Evolutionary conservation across 148 eudicot species (phyloP).

Genomic region (Beta vulgaris): DNA sequence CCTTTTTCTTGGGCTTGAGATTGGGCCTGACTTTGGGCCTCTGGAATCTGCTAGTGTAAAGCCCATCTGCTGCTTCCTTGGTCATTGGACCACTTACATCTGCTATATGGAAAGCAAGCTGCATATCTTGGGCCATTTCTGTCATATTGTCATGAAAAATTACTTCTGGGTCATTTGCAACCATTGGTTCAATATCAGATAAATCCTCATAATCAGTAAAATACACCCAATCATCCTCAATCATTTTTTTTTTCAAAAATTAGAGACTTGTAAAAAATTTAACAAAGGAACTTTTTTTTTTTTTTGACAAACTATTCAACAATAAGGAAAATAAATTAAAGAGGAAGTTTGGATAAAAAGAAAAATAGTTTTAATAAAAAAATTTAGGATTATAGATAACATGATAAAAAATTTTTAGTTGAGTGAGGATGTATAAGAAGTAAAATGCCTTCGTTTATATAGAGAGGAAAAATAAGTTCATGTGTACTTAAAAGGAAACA

Average conservation of each 20-base stretch:
- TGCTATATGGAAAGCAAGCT: not conserved
- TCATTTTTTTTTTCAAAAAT: too few relatives aligned
- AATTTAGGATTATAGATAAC: not conserved
- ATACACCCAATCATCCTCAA: not conserved
- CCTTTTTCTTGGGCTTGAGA: too few relatives aligned
- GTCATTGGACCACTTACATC: not conserved
- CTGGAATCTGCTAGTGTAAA: too few relatives aligned
- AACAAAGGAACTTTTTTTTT: too few relatives aligned
- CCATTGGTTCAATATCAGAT: slow-evolving; percentile 8
- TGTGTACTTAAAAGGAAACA: not conserved
- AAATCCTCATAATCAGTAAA: not conserved
- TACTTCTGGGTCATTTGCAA: not conserved
- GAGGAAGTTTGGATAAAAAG: not conserved
- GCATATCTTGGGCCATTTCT: not conserved
- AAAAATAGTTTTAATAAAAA: too few relatives aligned
- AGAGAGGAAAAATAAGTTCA: not conserved
- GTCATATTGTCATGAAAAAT: not conserved
- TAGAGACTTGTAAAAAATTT: too few relatives aligned
- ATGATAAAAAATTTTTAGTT: not conserved
- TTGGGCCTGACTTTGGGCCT: not conserved
- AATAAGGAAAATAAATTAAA: too few relatives aligned
- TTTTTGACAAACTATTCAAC: too few relatives aligned
- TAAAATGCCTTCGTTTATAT: not conserved
- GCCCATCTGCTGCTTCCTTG: not conserved
- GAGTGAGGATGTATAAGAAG: not conserved